Conservation (phyloP, 192 early-diverging fungal genomes). For the Coemansia reversa region DNA sequence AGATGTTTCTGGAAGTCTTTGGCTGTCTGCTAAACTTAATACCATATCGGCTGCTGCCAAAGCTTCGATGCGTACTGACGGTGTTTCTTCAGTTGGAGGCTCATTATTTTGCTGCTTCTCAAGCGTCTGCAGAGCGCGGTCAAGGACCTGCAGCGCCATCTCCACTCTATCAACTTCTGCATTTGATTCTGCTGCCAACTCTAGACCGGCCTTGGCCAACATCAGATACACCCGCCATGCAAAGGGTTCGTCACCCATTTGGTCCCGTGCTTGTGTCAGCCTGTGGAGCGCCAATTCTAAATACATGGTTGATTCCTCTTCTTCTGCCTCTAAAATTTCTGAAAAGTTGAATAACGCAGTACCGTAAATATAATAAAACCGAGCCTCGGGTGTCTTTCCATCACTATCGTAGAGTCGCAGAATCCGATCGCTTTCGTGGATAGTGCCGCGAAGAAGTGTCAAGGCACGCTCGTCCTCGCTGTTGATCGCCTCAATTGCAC, state of each 20-base stretch:
- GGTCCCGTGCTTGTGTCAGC: conserved; percentile 36
- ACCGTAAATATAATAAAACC: conserved; percentile 59
- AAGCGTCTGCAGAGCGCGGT: conserved; percentile 7
- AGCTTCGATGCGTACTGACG: too few species aligned
- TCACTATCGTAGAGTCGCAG: conserved; percentile 41
- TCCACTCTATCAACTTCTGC: neutral
- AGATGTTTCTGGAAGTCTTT: conserved; percentile 7
- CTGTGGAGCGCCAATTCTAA: conserved; percentile 34
- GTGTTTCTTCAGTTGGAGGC: conserved; percentile 5
- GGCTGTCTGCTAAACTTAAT: conserved; percentile 43
- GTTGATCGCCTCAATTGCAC: conserved; percentile 31
- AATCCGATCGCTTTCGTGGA: conserved; percentile 63
- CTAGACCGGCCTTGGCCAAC: conserved; percentile 34
- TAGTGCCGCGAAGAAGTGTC: conserved; percentile 55
- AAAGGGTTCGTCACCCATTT: conserved; percentile 6
- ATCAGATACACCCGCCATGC: conserved; percentile 26
- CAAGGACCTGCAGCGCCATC: conserved; percentile 10
- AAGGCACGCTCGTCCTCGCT: conserved; percentile 39
- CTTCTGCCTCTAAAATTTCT: conserved; percentile 25
- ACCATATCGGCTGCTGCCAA: conserved; percentile 28
- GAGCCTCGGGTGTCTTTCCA: conserved; percentile 27
- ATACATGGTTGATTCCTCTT: conserved; percentile 30
- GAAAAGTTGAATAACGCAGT: conserved; percentile 55
- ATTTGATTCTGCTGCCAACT: conserved; percentile 10
- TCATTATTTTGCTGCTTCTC: neutral